A percentile compares a stretch with the other conserved stretches of the same genome.
Conservation (phyloP, 306 rosid genomes). For the Styphnolobium japonicum region DNA sequence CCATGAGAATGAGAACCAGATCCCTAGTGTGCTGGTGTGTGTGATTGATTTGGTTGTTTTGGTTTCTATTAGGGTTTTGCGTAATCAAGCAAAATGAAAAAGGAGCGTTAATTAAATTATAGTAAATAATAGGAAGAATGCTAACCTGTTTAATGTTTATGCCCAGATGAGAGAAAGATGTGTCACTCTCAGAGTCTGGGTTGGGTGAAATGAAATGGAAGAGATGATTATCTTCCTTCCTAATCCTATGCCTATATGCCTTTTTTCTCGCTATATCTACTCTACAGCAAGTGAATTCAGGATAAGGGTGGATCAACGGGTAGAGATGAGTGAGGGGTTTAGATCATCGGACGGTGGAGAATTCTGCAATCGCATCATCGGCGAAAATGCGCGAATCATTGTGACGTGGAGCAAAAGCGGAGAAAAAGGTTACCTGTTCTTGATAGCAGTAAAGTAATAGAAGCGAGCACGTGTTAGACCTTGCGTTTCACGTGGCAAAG, state of each 20-base stretch:
- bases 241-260: too few relatives aligned
- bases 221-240: background rate
- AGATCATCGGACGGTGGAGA: background rate
- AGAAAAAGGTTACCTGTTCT: background rate
- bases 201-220: background rate
- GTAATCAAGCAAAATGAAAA: background rate
- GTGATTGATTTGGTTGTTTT: background rate
- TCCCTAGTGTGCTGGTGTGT: background rate
- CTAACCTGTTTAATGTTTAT: slow-evolving; percentile 15
- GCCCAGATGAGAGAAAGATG: background rate
- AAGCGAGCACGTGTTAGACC: too few relatives aligned
- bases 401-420: background rate
- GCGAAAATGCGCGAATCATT: background rate
- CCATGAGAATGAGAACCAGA: background rate
- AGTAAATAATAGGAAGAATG: background rate
- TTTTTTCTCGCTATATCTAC: too few relatives aligned
- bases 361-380: background rate
- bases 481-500: too few relatives aligned
- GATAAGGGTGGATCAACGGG: background rate
- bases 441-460: too few relatives aligned
- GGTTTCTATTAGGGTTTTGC: background rate
- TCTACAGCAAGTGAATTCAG: background rate
- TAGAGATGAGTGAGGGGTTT: background rate
- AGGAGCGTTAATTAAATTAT: background rate
- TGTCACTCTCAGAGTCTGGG: background rate